These are phyloP conservation scores for Sclerotiophoma versabilis DNA, from an alignment of 2,329 filamentous ascomycete genomes.

Conservation along the genomic window DNA sequence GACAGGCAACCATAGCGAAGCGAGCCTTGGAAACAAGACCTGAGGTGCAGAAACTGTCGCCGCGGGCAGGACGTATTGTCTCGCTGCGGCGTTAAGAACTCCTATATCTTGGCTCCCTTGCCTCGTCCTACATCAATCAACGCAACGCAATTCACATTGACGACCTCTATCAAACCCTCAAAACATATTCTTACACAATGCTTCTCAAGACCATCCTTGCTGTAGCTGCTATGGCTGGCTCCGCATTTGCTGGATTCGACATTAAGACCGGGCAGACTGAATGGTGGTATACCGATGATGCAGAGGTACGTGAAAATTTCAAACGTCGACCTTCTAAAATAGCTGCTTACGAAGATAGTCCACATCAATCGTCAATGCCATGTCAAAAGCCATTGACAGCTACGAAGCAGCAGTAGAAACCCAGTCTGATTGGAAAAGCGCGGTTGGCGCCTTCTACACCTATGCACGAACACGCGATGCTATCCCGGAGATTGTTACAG, in stretches of 20 bases:
- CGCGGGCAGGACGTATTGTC: slow-evolving; percentile 6
- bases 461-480: slow-evolving; percentile 16
- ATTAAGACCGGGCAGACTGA: slow-evolving; percentile 6
- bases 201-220: neutral
- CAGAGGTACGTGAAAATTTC: slow-evolving; percentile 14
- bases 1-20: slow-evolving; percentile 14
- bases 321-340: too few relatives aligned
- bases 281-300: slow-evolving; percentile 9
- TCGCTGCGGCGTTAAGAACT: neutral
- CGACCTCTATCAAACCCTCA: neutral
- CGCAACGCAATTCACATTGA: neutral
- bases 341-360: neutral
- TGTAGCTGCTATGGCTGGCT: neutral
- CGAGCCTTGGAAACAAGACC: slow-evolving; percentile 2
- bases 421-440: slow-evolving; percentile 6
- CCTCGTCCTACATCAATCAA: neutral
- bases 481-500: slow-evolving; percentile 10
- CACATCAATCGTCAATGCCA: slow-evolving; percentile 7
- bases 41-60: slow-evolving; percentile 6
- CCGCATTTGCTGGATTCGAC: slow-evolving; percentile 9
- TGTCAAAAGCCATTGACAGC: slow-evolving; percentile 8
- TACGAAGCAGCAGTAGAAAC: slow-evolving; percentile 2
- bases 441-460: slow-evolving; percentile 12
- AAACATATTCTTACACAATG: neutral
- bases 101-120: neutral